phyloP scores from a whole-genome alignment of 1,284 basidiomycete species.

The Trametes sp. region DNA sequence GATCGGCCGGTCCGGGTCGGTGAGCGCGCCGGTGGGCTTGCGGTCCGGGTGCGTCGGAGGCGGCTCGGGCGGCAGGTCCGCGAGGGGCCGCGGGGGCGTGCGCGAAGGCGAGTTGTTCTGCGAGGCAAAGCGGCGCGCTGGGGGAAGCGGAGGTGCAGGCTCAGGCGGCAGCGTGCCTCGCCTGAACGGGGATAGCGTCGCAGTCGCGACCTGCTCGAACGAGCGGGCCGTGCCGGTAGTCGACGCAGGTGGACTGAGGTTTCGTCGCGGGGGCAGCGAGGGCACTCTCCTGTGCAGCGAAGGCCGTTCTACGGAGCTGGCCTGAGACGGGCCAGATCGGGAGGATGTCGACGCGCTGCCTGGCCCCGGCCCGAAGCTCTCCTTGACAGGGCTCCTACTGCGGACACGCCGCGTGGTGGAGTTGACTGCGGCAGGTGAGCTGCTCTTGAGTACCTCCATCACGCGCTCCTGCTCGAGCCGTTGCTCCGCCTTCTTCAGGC shows the following conservation, averaged over 20 bases:
- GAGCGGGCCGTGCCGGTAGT: conserved; percentile 46
- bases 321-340: conserved; percentile 18
- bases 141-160: conserved; percentile 14
- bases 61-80: conserved; percentile 41
- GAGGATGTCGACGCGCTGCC: conserved; percentile 26
- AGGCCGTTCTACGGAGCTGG: conserved; percentile 27
- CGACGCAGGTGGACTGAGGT: conserved; percentile 40
- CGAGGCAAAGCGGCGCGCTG: conserved; percentile 32
- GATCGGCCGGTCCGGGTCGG: conserved; percentile 31
- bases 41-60: conserved; percentile 70
- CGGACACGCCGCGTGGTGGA: conserved; percentile 30
- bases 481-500: conserved; percentile 70
- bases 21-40: conserved; percentile 37
- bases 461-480: conserved; percentile 72
- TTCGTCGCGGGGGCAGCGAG: conserved; percentile 43
- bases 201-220: conserved; percentile 52
- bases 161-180: conserved; percentile 4
- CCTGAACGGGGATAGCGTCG: conserved; percentile 38
- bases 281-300: conserved; percentile 34
- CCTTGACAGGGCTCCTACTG: conserved; percentile 42
- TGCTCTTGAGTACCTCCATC: conserved; percentile 68
- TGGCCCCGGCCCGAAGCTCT: conserved; percentile 5
- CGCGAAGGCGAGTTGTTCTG: conserved; percentile 30
- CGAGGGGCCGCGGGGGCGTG: conserved; percentile 34
- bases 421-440: conserved; percentile 24